Percentiles rank a stretch among this genome's conserved stretches.
These are phyloP conservation scores for Kluyveromyces sp. DNA, from an alignment of 1,139 yeast species.

Conservation along the genomic window DNA sequence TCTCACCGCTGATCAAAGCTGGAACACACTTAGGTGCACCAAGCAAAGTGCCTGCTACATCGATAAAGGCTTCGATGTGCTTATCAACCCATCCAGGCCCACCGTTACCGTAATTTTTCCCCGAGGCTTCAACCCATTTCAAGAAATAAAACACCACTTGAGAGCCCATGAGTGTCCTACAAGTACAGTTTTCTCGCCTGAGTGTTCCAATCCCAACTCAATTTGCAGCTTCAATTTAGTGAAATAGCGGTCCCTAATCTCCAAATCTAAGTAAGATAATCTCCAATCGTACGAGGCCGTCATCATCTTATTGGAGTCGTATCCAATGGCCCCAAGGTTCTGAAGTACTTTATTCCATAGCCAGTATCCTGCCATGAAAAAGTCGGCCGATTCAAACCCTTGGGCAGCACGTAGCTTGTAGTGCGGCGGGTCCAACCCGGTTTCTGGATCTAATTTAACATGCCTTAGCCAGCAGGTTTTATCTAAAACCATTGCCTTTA, in stretches of 20 bases:
- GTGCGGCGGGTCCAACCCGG: conserved; percentile 88
- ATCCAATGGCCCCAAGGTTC: conserved; percentile 88
- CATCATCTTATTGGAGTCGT: conserved; percentile 82
- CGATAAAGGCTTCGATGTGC: conserved; percentile 69
- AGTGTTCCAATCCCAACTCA: conserved; percentile 44
- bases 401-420: conserved; percentile 82
- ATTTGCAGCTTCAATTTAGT: conserved; percentile 63
- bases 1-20: conserved; percentile 89
- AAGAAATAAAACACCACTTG: conserved; percentile 80
- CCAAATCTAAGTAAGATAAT: conserved; percentile 79
- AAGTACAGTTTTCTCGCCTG: conserved; percentile 68
- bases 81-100: conserved; percentile 83
- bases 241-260: conserved; percentile 78
- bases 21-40: conserved; percentile 95
- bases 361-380: conserved; percentile 96
- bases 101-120: conserved; percentile 75
- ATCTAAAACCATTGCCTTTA: conserved; percentile 84
- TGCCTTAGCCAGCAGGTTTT: conserved; percentile 91
- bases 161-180: conserved; percentile 93
- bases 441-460: conserved; percentile 77
- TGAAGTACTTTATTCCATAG: conserved; percentile 93
- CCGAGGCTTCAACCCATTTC: conserved; percentile 93
- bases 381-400: conserved; percentile 96
- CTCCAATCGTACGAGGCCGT: conserved; percentile 97
- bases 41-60: conserved; percentile 77